Evolutionary conservation across 139 green algal genomes (phyloP), one percentile per base, ranked within the genome.

Genomic region (Chlorella sp.): DNA sequence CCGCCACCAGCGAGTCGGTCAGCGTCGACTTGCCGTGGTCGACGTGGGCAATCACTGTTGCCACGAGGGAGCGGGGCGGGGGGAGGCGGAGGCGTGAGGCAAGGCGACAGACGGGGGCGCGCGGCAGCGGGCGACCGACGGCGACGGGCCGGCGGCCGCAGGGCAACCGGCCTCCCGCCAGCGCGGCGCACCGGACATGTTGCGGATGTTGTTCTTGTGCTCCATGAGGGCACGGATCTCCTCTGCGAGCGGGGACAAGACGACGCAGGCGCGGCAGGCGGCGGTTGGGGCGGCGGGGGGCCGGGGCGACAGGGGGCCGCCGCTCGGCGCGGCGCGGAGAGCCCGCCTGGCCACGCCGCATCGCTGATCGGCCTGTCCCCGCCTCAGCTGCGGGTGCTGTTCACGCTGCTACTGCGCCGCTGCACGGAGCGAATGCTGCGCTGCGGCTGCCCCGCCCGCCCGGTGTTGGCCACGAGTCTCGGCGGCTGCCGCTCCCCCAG

Each of bases 1-100:
- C 95, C 71, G 96, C 96, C 75, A 99, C 96, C 79, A 99, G 90
- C 15, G 95, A 99, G 82, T 99, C 96, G 35, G 96, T 97, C 46
- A 98, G 86, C 9, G 94, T 98, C 27, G 94, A 97, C 91, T 98
- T 98, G 80, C 94, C 93, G 86, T 97, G 93, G 74, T 97, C 93
- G 45, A 97, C 93, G 73, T 97, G 93, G 50, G 93, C 93, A 89
- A 97, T 97, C 43, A 97, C 93, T 73, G 66, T 5, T 11, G 31
- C 31, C 31, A 1, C 11, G 42, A n/a, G 8, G 31, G 19, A 21
- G 19, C 29, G 14, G 27, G 41, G 42, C 14, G 25, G 42, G 64
- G 41, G 6, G 27, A 8, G 65, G 2, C 62, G 36, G 25, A 75
- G 25, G 55, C 7, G 43, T 35, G 29, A 33, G 43, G n/a, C n/a